A percentile compares a stretch with the other conserved stretches of the same genome.
These are phyloP conservation scores for Craterostigma plantagineum DNA, from an alignment of 257 asterid species.

Conservation along the genomic window DNA sequence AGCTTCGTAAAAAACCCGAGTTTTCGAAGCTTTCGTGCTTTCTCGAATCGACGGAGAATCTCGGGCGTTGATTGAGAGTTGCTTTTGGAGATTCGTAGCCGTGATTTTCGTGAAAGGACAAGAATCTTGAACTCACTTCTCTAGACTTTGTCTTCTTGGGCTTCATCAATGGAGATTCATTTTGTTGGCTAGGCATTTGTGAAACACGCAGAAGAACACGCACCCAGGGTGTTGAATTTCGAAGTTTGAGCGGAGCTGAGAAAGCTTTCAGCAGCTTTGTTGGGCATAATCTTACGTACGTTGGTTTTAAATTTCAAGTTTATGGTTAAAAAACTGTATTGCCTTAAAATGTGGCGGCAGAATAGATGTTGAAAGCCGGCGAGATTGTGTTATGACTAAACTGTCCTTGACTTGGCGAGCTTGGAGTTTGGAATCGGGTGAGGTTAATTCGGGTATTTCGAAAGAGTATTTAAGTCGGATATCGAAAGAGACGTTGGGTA, in stretches of 20 bases:
- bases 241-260: no score
- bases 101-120: slow-evolving; percentile 29
- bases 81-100: slow-evolving; percentile 30
- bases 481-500: no score
- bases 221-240: neutral
- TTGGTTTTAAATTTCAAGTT: slow-evolving; percentile 15
- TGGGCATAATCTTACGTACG: slow-evolving; percentile 14
- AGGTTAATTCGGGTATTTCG: slow-evolving; percentile 12
- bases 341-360: slow-evolving; percentile 59
- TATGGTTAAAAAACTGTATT: slow-evolving; percentile 21
- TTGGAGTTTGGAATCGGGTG: neutral
- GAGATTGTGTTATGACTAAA: slow-evolving; percentile 18
- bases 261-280: neutral
- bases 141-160: slow-evolving; percentile 34
- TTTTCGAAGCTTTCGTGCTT: slow-evolving; percentile 24
- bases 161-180: slow-evolving; percentile 16
- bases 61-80: slow-evolving; percentile 17
- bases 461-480: slow-evolving; percentile 6
- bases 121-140: slow-evolving; percentile 55
- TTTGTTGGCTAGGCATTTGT: slow-evolving; percentile 29
- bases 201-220: slow-evolving; percentile 3
- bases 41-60: slow-evolving; percentile 16
- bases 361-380: slow-evolving; percentile 48
- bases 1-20: slow-evolving; percentile 36
- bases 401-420: slow-evolving; percentile 8